Evolutionary conservation across 2,329 filamentous ascomycete genomes (phyloP), one percentile per base, ranked within the genome.

Genomic region (Berkeleyomyces basicola): DNA sequence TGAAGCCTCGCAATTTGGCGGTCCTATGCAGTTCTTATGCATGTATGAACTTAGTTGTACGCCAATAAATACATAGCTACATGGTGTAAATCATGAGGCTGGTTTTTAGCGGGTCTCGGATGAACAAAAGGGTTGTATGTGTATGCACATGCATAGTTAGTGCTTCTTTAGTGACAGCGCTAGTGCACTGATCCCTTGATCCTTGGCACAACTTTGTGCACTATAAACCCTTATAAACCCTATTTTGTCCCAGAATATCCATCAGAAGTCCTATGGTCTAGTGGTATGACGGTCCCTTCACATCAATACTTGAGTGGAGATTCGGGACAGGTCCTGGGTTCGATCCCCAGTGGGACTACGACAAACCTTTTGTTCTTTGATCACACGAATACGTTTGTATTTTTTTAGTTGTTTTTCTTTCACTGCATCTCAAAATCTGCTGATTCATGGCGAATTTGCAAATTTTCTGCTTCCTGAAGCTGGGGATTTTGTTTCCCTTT

Each of bases 231-330:
- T 7, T 39, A 53, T 53, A 53, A 1, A 0, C 3, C n/a, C 16
- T 53, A 7, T 37, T 53, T 14, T 33, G 33, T 36, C 3, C 1
- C 0, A 7, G 23, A 53, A 3, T n/a, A 1, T 23, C 4, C 11
- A n/a, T 2, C 7, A 3, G 1, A 59, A 63, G 66, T 66, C 65
- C 63, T 65, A 63, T 67, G 63, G 66, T 65, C 64, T 65, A 67
- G 65, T 66, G 66, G 66, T 67, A 67, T 66, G 65, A 65, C 66
- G 64, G 61, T 64, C 64, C 63, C 65, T 64, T 67, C 66, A 67
- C 66, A 65, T 40, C 36, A 43, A 9, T 14, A 1, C 1, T 6
- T 43, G 11, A 2, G 16, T 37, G 16, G 37, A 37, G 4, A 33
- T 40, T 58, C 65, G 64, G 65, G 65, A 63, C 36, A 67, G 66